Evolutionary conservation across 768 basidiomycete genomes (phyloP).

Genomic region (Xerocomus potaroensis): DNA sequence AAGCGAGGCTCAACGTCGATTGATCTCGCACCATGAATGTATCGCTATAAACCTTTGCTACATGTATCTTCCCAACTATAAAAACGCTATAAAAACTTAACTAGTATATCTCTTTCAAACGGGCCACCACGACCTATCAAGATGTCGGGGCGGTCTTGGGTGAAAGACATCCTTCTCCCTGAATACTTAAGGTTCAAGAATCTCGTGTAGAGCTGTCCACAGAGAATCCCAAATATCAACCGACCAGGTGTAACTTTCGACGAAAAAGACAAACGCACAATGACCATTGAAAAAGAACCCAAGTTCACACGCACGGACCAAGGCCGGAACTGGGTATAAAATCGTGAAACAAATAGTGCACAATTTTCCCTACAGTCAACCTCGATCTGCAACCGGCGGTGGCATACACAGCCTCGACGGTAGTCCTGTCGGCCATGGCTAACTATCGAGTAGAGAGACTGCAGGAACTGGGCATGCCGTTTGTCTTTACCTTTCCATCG

Average conservation of each 20-base stretch:
- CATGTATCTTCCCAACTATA: too few species aligned
- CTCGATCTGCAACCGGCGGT: constrained; percentile 37
- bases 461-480: constrained; percentile 72
- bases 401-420: constrained; percentile 23
- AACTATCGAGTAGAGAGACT: constrained; percentile 47
- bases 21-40: background rate
- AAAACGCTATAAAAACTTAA: too few species aligned
- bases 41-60: background rate
- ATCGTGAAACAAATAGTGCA: constrained; percentile 22
- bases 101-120: constrained; percentile 50
- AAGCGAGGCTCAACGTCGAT: background rate
- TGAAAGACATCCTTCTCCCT: constrained; percentile 59
- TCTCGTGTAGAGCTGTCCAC: constrained; percentile 30
- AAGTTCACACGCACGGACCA: constrained; percentile 55
- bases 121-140: constrained; percentile 53
- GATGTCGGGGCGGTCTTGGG: constrained; percentile 63
- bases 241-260: constrained; percentile 72
- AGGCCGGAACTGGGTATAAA: constrained; percentile 16
- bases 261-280: constrained; percentile 12
- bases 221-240: constrained; percentile 69
- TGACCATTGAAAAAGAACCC: constrained; percentile 4
- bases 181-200: constrained; percentile 51
- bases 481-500: constrained; percentile 40
- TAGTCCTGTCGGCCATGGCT: constrained; percentile 15
- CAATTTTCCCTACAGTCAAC: constrained; percentile 36